A percentile compares a stretch with the other conserved stretches of the same genome.
Conservation (phyloP, 768 basidiomycete genomes). For the Auriscalpium vulgare region DNA sequence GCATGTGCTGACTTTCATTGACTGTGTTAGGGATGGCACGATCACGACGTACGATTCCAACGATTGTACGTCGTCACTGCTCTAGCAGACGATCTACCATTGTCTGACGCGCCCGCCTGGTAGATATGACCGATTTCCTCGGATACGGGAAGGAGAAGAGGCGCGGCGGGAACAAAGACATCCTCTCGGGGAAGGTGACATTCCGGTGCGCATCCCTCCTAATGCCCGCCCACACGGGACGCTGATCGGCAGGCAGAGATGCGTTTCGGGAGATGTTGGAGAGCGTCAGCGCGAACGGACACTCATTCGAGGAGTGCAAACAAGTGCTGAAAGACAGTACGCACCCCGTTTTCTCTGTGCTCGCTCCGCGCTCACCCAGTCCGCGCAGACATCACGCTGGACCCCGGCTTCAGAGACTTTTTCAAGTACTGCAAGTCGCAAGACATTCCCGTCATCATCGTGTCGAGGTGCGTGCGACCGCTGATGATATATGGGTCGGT, state of each 20-base stretch:
- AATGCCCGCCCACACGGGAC: background rate
- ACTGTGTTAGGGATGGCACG: conserved; percentile 71
- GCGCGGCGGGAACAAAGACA: conserved; percentile 63
- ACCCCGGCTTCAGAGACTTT: conserved; percentile 85
- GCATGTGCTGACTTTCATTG: no score
- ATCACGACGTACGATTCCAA: conserved; percentile 92
- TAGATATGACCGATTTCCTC: conserved; percentile 84
- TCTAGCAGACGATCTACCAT: background rate
- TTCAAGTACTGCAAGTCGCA: conserved; percentile 73
- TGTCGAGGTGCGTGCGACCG: conserved; percentile 59
- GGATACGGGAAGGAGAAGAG: conserved; percentile 77
- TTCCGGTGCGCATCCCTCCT: conserved; percentile 47
- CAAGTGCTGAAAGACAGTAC: conserved; percentile 63
- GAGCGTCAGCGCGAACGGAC: conserved; percentile 65
- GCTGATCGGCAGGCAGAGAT: conserved; percentile 44
- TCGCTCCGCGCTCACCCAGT: conserved; percentile 10
- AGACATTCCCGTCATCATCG: conserved; percentile 85
- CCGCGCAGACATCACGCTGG: conserved; percentile 62
- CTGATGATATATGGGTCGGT: background rate
- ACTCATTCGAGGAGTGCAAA: conserved; percentile 83
- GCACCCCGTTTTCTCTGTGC: conserved; percentile 16
- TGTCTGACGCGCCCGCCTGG: background rate
- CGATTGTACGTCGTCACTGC: conserved; percentile 52
- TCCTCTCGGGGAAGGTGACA: conserved; percentile 54
- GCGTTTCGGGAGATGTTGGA: conserved; percentile 81